Evolutionary conservation across 2,329 filamentous ascomycete species (phyloP), one percentile per base, ranked within the genome.

Genomic region (Botryotinia globosa): DNA sequence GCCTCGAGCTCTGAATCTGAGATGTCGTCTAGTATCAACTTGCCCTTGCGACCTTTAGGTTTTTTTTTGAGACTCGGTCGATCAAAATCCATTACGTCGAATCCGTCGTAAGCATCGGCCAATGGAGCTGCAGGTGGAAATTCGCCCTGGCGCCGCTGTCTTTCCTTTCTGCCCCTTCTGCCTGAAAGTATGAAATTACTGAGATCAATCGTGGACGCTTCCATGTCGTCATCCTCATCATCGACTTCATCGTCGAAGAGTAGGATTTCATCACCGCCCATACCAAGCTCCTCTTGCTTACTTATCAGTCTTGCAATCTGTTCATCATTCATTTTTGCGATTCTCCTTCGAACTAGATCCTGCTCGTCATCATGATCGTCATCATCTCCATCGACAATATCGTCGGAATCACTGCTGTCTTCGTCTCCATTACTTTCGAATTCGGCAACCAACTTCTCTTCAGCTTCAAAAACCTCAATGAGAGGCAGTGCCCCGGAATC

Each of bases 11-110:
- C 92, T 0, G 88, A 88, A 77, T 94, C 92, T 0, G 87, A 88
- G 14, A 91, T 81, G 32, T 88, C 84, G 32, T 88, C 84, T 22
- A 85, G 81, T 7, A 85, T 83, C 63, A 86, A 81, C 69, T 86
- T 84, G 63, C 84, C 85, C 74, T 88, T 87, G 22, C 86, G 85
- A 61, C 88, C 89, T 80, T 92, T 93, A 76, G 87, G 84, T 78
- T 89, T 91, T 74, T 86, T 89, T 62, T 82, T 87, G 9, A 94
- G 81, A 70, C 89, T 93, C 1, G 90, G 89, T 39, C 90, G 86
- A 25, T 92, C 87, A 82, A 92, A 93, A 78, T 97, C 93, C 91
- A 96, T 95, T 62, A 97, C 85, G 79, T 97, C 94, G 75, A 97
- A 91, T 14, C 89, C 92, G 74, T 91, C 89, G 74, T 81, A 81